These are phyloP conservation scores for Cutaneotrichosporon sp. DNA, from an alignment of 1,284 basidiomycete genomes.

Conservation along the genomic window DNA sequence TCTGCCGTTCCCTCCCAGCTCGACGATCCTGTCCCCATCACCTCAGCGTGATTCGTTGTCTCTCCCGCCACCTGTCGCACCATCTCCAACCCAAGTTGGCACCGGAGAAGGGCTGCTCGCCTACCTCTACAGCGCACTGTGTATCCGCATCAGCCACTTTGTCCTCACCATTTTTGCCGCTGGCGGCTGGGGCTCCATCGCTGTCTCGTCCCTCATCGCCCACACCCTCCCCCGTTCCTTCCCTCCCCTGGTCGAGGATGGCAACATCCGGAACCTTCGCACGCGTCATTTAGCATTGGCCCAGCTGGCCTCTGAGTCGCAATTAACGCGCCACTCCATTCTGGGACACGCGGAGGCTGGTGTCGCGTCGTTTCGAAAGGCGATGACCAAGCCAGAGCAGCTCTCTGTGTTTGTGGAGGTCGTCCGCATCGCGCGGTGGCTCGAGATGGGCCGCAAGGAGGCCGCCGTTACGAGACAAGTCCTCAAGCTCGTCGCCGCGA, in stretches of 20 bases:
- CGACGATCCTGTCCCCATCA: slow-evolving; percentile 38
- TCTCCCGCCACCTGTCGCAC: slow-evolving; percentile 27
- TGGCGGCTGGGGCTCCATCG: slow-evolving; percentile 79
- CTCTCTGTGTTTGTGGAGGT: slow-evolving; percentile 67
- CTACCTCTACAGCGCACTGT: slow-evolving; percentile 44
- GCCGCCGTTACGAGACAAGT: slow-evolving; percentile 79
- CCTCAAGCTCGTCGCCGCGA: slow-evolving; percentile 71
- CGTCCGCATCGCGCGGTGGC: slow-evolving; percentile 69
- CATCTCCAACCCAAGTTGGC: slow-evolving; percentile 24
- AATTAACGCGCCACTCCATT: slow-evolving; percentile 67
- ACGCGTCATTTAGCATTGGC: slow-evolving; percentile 58
- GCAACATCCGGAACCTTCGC: slow-evolving; percentile 28
- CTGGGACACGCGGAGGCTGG: slow-evolving; percentile 64
- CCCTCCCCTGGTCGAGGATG: slow-evolving; percentile 26
- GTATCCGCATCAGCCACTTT: slow-evolving; percentile 48
- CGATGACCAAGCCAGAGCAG: slow-evolving; percentile 72
- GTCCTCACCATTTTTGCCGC: slow-evolving; percentile 73
- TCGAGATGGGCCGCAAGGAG: slow-evolving; percentile 81
- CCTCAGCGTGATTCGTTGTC: slow-evolving; percentile 36
- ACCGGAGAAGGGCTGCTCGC: slow-evolving; percentile 50
- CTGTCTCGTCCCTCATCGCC: slow-evolving; percentile 69
- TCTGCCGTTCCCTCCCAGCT: slow-evolving; percentile 39
- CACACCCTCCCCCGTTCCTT: slow-evolving; percentile 59
- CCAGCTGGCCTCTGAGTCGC: slow-evolving; percentile 64
- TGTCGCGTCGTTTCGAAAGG: slow-evolving; percentile 80